A percentile compares a stretch with the other conserved stretches of the same genome.
phyloP scores from a whole-genome alignment of 371 early-diverging fungal species.

The Rhizomucor pusillus region DNA sequence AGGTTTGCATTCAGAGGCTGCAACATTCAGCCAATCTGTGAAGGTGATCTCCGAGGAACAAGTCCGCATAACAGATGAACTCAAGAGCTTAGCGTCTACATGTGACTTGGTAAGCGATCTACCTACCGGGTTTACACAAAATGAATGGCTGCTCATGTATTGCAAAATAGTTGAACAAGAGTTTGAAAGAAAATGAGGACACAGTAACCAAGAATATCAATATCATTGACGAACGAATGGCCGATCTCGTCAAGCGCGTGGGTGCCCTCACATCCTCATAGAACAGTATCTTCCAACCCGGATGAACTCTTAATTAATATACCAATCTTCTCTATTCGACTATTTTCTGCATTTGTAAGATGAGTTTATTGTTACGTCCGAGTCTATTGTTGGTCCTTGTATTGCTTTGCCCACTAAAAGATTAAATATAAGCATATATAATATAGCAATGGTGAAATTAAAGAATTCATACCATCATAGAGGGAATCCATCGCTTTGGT shows the following conservation, averaged over 20 bases:
- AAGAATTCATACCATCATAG: conserved; percentile 61
- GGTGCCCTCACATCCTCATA: conserved; percentile 18
- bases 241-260: conserved; percentile 62
- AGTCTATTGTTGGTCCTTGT: conserved; percentile 46
- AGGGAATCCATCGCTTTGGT: conserved; percentile 81
- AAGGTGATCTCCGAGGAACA: conserved; percentile 75
- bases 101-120: conserved; percentile 35
- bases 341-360: too few species aligned
- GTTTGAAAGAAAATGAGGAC: conserved; percentile 64
- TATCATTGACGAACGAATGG: conserved; percentile 63
- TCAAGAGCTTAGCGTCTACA: conserved; percentile 64
- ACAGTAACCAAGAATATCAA: conserved; percentile 67
- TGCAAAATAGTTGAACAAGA: conserved; percentile 53
- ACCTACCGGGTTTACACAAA: neutral
- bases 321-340: too few species aligned
- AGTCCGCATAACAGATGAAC: conserved; percentile 64
- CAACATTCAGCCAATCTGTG: conserved; percentile 74
- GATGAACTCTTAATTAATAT: too few species aligned
- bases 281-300: neutral
- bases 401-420: conserved; percentile 74
- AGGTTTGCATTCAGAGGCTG: conserved; percentile 78
- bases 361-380: conserved; percentile 1
- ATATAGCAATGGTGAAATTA: neutral
- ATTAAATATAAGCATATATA: conserved; percentile 3
- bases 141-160: neutral